Percentiles rank a stretch among this genome's conserved stretches.
phyloP scores from a whole-genome alignment of 352 stramenopile genomes.

The Phytophthora pisi region DNA sequence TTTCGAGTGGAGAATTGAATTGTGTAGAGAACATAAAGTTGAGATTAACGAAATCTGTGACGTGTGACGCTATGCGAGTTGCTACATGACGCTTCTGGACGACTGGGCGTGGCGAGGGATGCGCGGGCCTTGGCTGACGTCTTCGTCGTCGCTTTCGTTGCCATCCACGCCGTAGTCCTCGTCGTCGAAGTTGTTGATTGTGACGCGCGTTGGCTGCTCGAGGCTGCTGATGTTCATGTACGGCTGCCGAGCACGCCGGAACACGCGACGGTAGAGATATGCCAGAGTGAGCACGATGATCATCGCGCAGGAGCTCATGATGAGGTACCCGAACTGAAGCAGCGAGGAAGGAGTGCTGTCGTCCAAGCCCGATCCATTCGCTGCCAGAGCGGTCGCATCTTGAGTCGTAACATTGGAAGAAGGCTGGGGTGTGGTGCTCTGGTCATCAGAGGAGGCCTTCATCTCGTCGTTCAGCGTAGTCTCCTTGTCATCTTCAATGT shows the following conservation, averaged over 20 bases:
- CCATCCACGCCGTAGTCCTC: conserved; percentile 42
- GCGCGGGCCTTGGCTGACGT: conserved; percentile 15
- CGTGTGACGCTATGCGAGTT: conserved; percentile 6
- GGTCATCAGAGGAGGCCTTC: conserved; percentile 20
- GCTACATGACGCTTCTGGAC: conserved; percentile 32
- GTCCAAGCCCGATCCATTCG: conserved; percentile 30
- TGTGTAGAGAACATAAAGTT: conserved; percentile 16
- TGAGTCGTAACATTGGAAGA: conserved; percentile 10
- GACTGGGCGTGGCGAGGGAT: conserved; percentile 39
- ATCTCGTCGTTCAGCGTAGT: conserved; percentile 37
- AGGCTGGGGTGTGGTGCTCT: conserved; percentile 1
- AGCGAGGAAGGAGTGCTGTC: conserved; percentile 43
- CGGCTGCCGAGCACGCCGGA: conserved; percentile 53
- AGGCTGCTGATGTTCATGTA: conserved; percentile 81
- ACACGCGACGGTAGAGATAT: conserved; percentile 78
- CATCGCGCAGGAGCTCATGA: conserved; percentile 63
- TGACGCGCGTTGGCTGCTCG: conserved; percentile 33
- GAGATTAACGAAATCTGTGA: conserved; percentile 23
- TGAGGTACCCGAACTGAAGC: conserved; percentile 65
- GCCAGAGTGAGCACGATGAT: conserved; percentile 64
- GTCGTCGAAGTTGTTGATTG: conserved; percentile 31
- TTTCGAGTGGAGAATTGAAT: conserved; percentile 4
- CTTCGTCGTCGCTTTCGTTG: conserved; percentile 40
- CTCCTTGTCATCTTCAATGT: conserved; percentile 31
- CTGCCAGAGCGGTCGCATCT: conserved; percentile 24